Conservation (phyloP, 176 grass and related monocot species). For the Pharus latifolius region DNA sequence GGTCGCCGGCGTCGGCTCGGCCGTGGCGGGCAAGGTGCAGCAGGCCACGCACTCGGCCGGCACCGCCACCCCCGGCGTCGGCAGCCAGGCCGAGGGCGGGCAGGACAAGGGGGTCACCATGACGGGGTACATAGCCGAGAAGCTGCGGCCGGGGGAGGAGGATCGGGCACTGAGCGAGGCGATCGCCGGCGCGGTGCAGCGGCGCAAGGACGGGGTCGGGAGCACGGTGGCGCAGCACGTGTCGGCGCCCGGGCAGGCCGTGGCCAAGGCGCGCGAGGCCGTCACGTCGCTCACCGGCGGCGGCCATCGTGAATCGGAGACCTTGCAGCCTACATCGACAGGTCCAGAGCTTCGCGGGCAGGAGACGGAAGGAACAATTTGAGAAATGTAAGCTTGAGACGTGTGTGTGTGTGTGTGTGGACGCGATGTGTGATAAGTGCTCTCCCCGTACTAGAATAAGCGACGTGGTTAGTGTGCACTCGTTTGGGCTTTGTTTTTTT, state of each 20-base stretch:
- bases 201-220: slow-evolving; percentile 29
- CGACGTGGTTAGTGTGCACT: too few relatives aligned
- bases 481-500: too few relatives aligned
- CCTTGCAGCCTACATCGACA: slow-evolving; percentile 1
- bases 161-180: slow-evolving; percentile 46
- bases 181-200: slow-evolving; percentile 51
- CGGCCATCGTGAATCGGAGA: slow-evolving; percentile 14
- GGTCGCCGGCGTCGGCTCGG: slow-evolving; percentile 37
- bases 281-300: slow-evolving; percentile 55
- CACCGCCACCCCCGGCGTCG: not conserved
- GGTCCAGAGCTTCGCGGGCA: not conserved
- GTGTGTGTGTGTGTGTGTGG: too few relatives aligned
- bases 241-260: not conserved
- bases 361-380: too few relatives aligned
- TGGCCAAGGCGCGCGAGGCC: slow-evolving; percentile 20
- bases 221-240: slow-evolving; percentile 12
- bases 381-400: too few relatives aligned
- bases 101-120: slow-evolving; percentile 44
- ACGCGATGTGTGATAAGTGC: too few relatives aligned
- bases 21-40: slow-evolving; percentile 32
- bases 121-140: slow-evolving; percentile 49
- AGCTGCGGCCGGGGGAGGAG: slow-evolving; percentile 67
- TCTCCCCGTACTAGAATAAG: too few relatives aligned
- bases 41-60: not conserved
- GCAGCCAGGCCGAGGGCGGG: not conserved